phyloP scores from a whole-genome alignment of 192 early-diverging fungal genomes.

The Backusella parvicylindrica region DNA sequence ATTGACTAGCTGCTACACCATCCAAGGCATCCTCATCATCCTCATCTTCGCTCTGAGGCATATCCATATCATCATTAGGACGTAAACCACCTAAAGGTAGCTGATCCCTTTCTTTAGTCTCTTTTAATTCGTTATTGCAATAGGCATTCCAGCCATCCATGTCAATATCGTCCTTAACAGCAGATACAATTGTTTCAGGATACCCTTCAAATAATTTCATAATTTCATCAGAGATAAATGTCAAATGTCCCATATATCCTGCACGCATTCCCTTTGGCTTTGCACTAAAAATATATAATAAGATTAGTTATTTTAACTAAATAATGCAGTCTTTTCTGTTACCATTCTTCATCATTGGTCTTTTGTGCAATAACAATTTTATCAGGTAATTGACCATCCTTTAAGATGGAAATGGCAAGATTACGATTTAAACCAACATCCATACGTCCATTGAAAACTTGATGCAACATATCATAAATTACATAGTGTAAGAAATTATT shows the following conservation, averaged over 20 bases:
- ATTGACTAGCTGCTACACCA: slow-evolving; percentile 14
- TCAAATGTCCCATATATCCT: slow-evolving; percentile 98
- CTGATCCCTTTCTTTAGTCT: slow-evolving; percentile 24
- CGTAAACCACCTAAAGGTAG: slow-evolving; percentile 48
- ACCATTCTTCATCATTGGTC: slow-evolving; percentile 80
- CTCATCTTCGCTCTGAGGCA: slow-evolving; percentile 12
- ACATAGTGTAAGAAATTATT: slow-evolving; percentile 99
- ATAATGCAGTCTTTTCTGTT: slow-evolving; percentile 16
- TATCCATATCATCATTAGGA: slow-evolving; percentile 41
- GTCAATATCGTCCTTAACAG: slow-evolving; percentile 42
- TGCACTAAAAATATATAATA: slow-evolving; percentile 46
- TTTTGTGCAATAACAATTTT: slow-evolving; percentile 84
- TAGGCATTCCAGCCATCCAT: slow-evolving; percentile 54
- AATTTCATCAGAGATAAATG: slow-evolving; percentile 93
- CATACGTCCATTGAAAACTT: slow-evolving; percentile 93
- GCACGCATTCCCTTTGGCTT: slow-evolving; percentile 86
- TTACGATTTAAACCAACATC: slow-evolving; percentile 55
- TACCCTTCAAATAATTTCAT: slow-evolving; percentile 81
- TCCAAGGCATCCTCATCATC: slow-evolving; percentile 19
- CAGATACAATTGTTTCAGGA: slow-evolving; percentile 30
- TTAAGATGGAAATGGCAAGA: slow-evolving; percentile 66
- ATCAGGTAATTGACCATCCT: slow-evolving; percentile 81
- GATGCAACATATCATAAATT: slow-evolving; percentile 98
- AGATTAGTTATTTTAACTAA: background rate
- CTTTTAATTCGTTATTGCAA: slow-evolving; percentile 25